Base-by-base conservation (phyloP, 192 early-diverging fungal species). In the Obelidium mucronatum region DNA sequence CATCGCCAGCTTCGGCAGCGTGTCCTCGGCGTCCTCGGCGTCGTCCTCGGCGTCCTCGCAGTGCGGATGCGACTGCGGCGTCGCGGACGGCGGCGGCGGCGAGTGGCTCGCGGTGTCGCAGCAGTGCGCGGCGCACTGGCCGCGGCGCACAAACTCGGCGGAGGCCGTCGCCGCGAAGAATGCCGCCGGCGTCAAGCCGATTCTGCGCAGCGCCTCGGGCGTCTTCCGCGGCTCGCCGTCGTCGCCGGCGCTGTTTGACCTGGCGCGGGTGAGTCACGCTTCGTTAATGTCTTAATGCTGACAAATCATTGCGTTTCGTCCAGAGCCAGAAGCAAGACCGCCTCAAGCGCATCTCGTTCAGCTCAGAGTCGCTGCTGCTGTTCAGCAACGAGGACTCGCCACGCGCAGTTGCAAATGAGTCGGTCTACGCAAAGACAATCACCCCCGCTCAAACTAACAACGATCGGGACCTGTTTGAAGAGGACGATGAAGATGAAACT, bases 381-480 rank as follows among this genome's bases (percentile, higher is more conserved):
- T 76, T 76, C 64, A 40, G 31, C 34, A 31, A 51, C 52, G 74
- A 76, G 13, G 62, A 66, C 3, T 13, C 51, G n/a, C 74, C 74
- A 13, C 19, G n/a, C 33, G 3, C 13, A 11, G 74, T 76, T 3
- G 8, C 13, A 22, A 6, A 17, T 17, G 63, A 36, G 19, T 37
- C 22, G 28, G 13, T 48, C 33, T 76, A 48, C 30, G 64, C 61
- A 24, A 65, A 66, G 26, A 4, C 39, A n/a, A 53, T 66, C 64
- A 24, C 31, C 51, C 19, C 35, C 40, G 24, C 48, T 4, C 34
- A 58, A n/a, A 26, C 42, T 39, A 6, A 4, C 35, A 73, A 30
- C 34, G 13, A 40, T 34, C 5, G 60, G 19, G 51, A 40, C 70
- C 6, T 34, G 34, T 17, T 34, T 30, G 5, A 17, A 17, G 56